Base-by-base conservation (phyloP, 371 early-diverging fungal species). In the Mucor sp. region DNA sequence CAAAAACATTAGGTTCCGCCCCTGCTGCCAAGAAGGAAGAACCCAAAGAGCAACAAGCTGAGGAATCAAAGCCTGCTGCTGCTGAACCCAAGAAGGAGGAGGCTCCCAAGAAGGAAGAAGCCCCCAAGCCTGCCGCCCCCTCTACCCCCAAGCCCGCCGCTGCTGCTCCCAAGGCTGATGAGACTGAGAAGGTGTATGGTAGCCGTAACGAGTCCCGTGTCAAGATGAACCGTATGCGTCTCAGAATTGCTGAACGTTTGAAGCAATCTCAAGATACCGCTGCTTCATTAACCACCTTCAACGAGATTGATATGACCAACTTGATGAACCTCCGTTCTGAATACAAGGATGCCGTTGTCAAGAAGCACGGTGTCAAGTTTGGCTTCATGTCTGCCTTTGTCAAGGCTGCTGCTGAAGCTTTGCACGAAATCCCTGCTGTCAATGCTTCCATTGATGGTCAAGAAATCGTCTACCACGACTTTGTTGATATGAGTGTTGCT, bases 351-450 rank as follows among this genome's bases (percentile, higher is more conserved):
- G 86, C 86, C 28, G 91, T 97, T 60, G 74, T 94, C 66, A 96
- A 97, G 88, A 93, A 96, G 81, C 94, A 97, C 80, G 93, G 93
- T 57, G 90, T 97, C 72, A 97, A 97, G 85, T 89, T 99, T 58
- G 99, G 99, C 30, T 99, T 95, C 89, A 97, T 99, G 98, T 94
- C 95, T 33, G 94, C 96, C 39, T 99, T 99, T 71, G 91, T 94
- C 75, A 96, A 95, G 86, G 99, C 99, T 28, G 77, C 93, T 58
- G 87, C 90, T 72, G 76, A 77, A 47, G 97, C 96, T 55, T 85
- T 97, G 63, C 84, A 90, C 77, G 93, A 91, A 66, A 83, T 97
- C 39, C 98, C 99, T 58, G 93, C 90, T 63, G 94, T 97, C 70
- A 99, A 99, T 72, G 97, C 95, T 28, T 88, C 92, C 68, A 94